Conservation (phyloP, 148 eudicot species). For the Arctostaphylos glauca region DNA sequence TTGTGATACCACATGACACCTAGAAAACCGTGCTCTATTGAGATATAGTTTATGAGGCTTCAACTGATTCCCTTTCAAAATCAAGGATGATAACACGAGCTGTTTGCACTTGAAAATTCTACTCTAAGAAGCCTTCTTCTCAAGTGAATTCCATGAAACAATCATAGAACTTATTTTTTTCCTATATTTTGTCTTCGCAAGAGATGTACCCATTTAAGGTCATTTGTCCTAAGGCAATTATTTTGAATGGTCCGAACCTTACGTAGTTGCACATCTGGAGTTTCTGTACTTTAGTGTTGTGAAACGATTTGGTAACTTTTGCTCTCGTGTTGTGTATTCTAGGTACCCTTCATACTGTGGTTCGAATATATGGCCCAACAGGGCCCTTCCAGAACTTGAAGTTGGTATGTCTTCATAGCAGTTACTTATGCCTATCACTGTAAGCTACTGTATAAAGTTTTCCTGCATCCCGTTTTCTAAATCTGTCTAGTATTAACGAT, state of each 20-base stretch:
- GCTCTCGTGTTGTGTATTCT: slow-evolving; percentile 17
- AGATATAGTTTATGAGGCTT: slow-evolving; percentile 4
- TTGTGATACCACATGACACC: not conserved
- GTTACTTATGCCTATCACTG: not conserved
- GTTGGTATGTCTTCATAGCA: slow-evolving; percentile 47
- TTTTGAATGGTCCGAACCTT: not conserved
- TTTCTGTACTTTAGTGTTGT: not conserved
- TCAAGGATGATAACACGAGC: not conserved
- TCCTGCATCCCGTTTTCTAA: not conserved
- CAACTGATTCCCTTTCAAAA: not conserved
- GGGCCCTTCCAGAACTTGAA: slow-evolving; percentile 86
- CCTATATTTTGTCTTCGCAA: not conserved
- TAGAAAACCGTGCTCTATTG: not conserved
- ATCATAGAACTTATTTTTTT: not conserved
- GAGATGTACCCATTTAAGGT: not conserved
- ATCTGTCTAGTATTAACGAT: not conserved
- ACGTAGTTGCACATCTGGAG: not conserved
- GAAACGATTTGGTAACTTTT: not conserved
- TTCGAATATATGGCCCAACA: slow-evolving; percentile 77
- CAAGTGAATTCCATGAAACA: not conserved
- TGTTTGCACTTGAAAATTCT: not conserved
- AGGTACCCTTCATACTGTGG: slow-evolving; percentile 97
- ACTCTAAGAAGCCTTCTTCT: not conserved
- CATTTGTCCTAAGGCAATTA: not conserved
- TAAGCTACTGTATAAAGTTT: not conserved